A percentile compares a stretch with the other conserved stretches of the same genome.
These are phyloP conservation scores for Cercospora berteroae DNA, from an alignment of 2,329 filamentous ascomycete species.

Conservation along the genomic window DNA sequence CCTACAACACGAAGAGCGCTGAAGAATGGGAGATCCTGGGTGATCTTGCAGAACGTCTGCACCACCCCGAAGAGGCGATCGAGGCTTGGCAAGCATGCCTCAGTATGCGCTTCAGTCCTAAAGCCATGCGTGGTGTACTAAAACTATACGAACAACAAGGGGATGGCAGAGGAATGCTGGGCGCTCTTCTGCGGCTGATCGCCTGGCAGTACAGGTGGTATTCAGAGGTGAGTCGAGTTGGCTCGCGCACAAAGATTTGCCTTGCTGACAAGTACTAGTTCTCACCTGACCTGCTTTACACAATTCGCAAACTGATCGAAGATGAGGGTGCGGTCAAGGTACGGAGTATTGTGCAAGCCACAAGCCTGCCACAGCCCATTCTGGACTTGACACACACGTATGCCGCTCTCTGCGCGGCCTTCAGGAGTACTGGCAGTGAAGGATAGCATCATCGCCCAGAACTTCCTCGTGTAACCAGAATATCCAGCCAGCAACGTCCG, in stretches of 20 bases:
- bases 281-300: slow-evolving; percentile 83
- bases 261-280: slow-evolving; percentile 56
- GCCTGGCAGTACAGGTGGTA: slow-evolving; percentile 99
- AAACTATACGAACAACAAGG: slow-evolving; percentile 73
- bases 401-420: slow-evolving; percentile 88
- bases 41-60: slow-evolving; percentile 84
- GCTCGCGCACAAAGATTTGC: not conserved
- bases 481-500: not conserved
- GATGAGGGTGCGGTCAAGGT: slow-evolving; percentile 97
- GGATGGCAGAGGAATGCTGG: slow-evolving; percentile 77
- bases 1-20: slow-evolving; percentile 86
- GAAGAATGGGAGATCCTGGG: slow-evolving; percentile 99
- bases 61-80: slow-evolving; percentile 85
- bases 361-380: slow-evolving; percentile 86
- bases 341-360: slow-evolving; percentile 93
- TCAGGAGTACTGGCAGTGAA: slow-evolving; percentile 90
- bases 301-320: slow-evolving; percentile 89
- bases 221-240: slow-evolving; percentile 66
- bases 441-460: slow-evolving; percentile 41
- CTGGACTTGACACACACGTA: slow-evolving; percentile 96
- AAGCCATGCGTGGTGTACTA: slow-evolving; percentile 82
- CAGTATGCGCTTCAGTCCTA: slow-evolving; percentile 84
- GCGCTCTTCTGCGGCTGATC: slow-evolving; percentile 83
- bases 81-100: slow-evolving; percentile 92
- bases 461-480: not conserved